Percentiles rank a stretch among this genome's conserved stretches.
Evolutionary conservation across 306 rosid genomes (phyloP).

Genomic region (Pachyrhizus erosus): DNA sequence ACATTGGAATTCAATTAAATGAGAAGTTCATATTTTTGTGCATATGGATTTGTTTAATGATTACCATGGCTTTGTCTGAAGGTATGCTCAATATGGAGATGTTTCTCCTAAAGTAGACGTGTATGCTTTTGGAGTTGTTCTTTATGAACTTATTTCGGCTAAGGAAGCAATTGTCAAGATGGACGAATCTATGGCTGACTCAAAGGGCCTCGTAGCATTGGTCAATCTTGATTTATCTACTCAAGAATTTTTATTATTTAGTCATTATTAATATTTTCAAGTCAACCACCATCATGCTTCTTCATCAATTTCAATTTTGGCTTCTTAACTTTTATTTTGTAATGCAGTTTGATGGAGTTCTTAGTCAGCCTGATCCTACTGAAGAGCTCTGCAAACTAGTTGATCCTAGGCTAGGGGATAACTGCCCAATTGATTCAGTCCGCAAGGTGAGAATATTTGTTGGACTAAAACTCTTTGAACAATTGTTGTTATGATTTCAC

Average conservation of each 20-base stretch:
- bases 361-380: slow-evolving; percentile 64
- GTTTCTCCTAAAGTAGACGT: slow-evolving; percentile 96
- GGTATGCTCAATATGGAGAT: slow-evolving; percentile 95
- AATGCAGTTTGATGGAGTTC: slow-evolving; percentile 81
- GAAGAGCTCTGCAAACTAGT: slow-evolving; percentile 73
- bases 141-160: slow-evolving; percentile 92
- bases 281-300: not conserved
- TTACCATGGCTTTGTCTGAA: slow-evolving; percentile 42
- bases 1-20: not conserved
- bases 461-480: not conserved
- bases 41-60: slow-evolving; percentile 21
- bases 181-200: slow-evolving; percentile 55
- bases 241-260: not conserved
- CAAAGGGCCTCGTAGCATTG: slow-evolving; percentile 85
- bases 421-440: slow-evolving; percentile 80
- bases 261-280: slow-evolving; percentile 16
- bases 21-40: not conserved
- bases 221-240: slow-evolving; percentile 51
- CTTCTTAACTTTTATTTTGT: slow-evolving; percentile 8
- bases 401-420: slow-evolving; percentile 84
- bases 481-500: slow-evolving; percentile 3
- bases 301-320: slow-evolving; percentile 3
- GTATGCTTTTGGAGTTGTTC: slow-evolving; percentile 94
- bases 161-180: slow-evolving; percentile 79
- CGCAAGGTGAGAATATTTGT: slow-evolving; percentile 68